A percentile compares a stretch with the other conserved stretches of the same genome.
Evolutionary conservation across 768 basidiomycete species (phyloP).

Genomic region (Wakefieldia striispora): DNA sequence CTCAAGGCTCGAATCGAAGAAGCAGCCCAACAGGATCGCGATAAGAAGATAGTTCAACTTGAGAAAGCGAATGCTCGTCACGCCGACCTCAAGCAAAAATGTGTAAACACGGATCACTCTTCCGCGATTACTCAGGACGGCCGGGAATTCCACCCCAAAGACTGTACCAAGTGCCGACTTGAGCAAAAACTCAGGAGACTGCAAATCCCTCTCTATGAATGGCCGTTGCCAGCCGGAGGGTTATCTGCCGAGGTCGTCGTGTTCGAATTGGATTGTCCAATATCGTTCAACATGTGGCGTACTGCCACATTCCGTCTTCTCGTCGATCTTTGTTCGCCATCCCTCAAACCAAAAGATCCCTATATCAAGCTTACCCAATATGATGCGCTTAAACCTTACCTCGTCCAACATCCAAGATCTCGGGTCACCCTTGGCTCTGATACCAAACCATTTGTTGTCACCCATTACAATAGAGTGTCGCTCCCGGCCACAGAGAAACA

Average conservation of each 20-base stretch:
- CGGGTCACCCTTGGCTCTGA: slow-evolving; percentile 24
- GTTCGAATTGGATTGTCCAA: slow-evolving; percentile 44
- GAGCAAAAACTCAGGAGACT: slow-evolving; percentile 18
- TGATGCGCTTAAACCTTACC: slow-evolving; percentile 8
- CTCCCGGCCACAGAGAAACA: slow-evolving; percentile 15
- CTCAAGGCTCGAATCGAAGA: slow-evolving; percentile 32
- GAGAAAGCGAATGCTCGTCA: slow-evolving; percentile 20
- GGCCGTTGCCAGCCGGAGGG: slow-evolving; percentile 40
- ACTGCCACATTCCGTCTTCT: slow-evolving; percentile 38
- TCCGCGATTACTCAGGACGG: slow-evolving; percentile 4
- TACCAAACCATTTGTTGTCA: slow-evolving; percentile 18
- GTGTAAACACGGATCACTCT: background rate
- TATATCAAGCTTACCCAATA: slow-evolving; percentile 20
- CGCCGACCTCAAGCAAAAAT: slow-evolving; percentile 8
- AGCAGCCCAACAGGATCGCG: slow-evolving; percentile 18
- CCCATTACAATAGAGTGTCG: slow-evolving; percentile 10
- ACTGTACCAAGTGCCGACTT: slow-evolving; percentile 32
- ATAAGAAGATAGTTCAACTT: slow-evolving; percentile 31
- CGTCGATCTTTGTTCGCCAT: slow-evolving; percentile 32
- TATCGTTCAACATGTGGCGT: slow-evolving; percentile 44
- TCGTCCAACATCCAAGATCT: slow-evolving; percentile 13
- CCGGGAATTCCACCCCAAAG: background rate
- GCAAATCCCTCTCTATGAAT: slow-evolving; percentile 40
- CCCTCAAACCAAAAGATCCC: background rate
- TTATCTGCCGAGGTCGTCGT: slow-evolving; percentile 30